A percentile compares a stretch with the other conserved stretches of the same genome.
Conservation (phyloP, 495 filamentous ascomycete genomes). For the Neurospora africana region DNA sequence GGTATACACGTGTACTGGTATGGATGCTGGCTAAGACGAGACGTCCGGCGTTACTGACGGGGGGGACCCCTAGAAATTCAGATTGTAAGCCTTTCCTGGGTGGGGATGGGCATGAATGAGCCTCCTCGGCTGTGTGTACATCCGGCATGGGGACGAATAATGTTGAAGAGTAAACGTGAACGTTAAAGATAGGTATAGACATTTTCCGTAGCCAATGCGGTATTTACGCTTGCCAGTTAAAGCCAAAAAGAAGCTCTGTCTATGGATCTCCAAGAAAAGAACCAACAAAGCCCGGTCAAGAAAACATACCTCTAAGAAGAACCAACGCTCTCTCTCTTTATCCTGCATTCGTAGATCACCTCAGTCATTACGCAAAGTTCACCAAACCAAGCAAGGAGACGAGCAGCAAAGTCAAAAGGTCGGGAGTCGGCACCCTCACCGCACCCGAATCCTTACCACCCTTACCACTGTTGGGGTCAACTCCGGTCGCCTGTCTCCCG, state of each 20-base stretch:
- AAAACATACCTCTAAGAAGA: background rate
- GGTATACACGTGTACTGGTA: background rate
- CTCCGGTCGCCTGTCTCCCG: constrained; percentile 42
- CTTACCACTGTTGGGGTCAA: constrained; percentile 16
- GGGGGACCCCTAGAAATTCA: background rate
- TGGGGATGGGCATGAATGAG: background rate
- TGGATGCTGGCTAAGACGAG: background rate
- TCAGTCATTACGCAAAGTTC: background rate
- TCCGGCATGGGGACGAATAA: background rate
- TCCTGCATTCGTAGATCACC: background rate
- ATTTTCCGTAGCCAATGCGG: background rate
- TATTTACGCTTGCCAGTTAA: background rate
- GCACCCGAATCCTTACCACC: constrained; percentile 1
- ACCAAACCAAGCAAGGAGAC: background rate
- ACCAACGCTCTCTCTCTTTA: background rate
- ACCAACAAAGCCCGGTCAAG: background rate
- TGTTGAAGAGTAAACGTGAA: background rate
- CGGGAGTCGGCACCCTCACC: background rate
- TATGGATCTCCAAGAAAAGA: background rate
- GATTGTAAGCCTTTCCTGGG: background rate
- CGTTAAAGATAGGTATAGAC: background rate
- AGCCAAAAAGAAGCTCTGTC: background rate
- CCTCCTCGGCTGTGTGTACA: background rate
- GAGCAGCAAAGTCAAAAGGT: background rate
- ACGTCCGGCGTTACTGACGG: background rate